phyloP scores from a whole-genome alignment of 192 early-diverging fungal genomes.

The Coemansia sp. region DNA sequence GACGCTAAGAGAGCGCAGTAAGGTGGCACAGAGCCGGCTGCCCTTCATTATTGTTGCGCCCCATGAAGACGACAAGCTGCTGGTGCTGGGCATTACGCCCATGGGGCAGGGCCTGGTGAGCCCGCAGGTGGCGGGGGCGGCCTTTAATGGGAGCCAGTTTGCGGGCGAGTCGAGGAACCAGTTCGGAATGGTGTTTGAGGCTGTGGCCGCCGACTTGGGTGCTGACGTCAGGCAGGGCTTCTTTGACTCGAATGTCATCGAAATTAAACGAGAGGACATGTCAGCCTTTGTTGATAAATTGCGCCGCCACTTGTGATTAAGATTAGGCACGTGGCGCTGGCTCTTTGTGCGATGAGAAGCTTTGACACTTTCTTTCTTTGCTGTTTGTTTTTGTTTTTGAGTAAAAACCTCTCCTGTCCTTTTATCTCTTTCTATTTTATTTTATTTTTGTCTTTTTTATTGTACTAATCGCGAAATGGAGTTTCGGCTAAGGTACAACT shows the following conservation, averaged over 20 bases:
- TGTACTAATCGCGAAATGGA: neutral
- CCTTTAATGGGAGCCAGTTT: conserved; percentile 35
- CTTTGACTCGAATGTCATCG: conserved; percentile 83
- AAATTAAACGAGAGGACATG: conserved; percentile 75
- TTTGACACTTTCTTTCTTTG: neutral
- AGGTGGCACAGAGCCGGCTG: conserved; percentile 36
- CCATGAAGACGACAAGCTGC: conserved; percentile 57
- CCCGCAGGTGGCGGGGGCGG: conserved; percentile 57
- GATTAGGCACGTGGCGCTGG: neutral
- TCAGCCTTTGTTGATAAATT: conserved; percentile 65
- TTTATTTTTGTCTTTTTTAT: neutral
- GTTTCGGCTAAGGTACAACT: neutral
- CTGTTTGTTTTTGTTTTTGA: neutral
- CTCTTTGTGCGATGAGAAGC: neutral
- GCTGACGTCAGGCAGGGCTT: conserved; percentile 70
- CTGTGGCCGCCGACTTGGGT: conserved; percentile 66
- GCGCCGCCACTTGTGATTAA: conserved; percentile 50
- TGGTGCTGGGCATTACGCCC: conserved; percentile 69
- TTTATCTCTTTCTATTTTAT: conserved; percentile 3
- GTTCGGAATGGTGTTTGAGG: conserved; percentile 84
- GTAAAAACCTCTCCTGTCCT: neutral
- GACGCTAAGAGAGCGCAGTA: conserved; percentile 52
- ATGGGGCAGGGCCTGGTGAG: conserved; percentile 54
- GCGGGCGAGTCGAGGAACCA: conserved; percentile 58
- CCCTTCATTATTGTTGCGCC: conserved; percentile 82